A percentile compares a stretch with the other conserved stretches of the same genome.
phyloP scores from a whole-genome alignment of 1,284 basidiomycete genomes.

The Moniliella sp. region DNA sequence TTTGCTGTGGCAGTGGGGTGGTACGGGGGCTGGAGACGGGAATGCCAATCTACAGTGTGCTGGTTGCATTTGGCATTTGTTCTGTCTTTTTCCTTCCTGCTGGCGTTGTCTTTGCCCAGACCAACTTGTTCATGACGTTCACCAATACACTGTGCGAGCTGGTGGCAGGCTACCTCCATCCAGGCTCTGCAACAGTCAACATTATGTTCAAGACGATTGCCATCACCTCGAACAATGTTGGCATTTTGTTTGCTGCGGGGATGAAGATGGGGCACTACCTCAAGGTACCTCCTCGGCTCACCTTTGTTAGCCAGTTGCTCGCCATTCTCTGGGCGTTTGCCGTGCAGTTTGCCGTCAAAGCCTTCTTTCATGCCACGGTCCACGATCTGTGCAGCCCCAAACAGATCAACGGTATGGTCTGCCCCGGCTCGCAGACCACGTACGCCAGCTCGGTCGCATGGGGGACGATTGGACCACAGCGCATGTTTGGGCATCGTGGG shows the following conservation, averaged over 20 bases:
- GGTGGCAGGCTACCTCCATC: background rate
- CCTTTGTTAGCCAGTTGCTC: background rate
- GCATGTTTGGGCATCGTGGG: background rate
- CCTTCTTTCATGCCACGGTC: background rate
- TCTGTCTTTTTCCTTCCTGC: background rate
- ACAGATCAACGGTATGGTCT: too few relatives aligned
- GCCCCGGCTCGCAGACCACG: too few relatives aligned
- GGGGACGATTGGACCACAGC: background rate
- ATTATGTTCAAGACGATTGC: background rate
- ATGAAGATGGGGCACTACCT: conserved; percentile 7
- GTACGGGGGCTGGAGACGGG: conserved; percentile 50
- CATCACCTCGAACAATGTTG: background rate
- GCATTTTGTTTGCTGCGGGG: conserved; percentile 1
- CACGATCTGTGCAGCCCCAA: too few relatives aligned
- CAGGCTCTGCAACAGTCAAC: background rate
- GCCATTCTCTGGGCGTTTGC: background rate
- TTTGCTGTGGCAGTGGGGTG: conserved; percentile 45
- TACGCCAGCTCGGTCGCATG: background rate
- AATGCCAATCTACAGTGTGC: conserved; percentile 62
- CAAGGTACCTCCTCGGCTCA: conserved; percentile 5
- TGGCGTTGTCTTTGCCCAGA: background rate
- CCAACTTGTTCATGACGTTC: background rate
- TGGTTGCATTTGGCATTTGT: too few relatives aligned
- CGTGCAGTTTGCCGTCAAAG: background rate
- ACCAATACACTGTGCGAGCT: background rate